phyloP scores from a whole-genome alignment of 768 basidiomycete genomes.

The Neoboletus brunneissimus region DNA sequence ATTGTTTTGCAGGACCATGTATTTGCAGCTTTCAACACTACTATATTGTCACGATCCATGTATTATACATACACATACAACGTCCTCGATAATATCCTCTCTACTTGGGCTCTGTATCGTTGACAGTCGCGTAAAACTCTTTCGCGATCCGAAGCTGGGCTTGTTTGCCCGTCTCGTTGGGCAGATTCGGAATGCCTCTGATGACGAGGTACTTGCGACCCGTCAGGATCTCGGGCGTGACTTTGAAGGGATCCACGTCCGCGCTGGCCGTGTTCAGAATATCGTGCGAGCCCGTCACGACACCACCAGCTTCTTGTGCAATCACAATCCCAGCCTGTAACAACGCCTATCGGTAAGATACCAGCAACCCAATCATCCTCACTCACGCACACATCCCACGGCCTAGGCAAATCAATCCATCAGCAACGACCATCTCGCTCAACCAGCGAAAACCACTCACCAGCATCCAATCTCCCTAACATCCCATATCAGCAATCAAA shows the following conservation, averaged over 20 bases:
- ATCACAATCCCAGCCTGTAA: conserved; percentile 84
- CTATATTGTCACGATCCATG: background rate
- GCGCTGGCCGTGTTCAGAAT: conserved; percentile 38
- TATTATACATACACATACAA: background rate
- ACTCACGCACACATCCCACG: conserved; percentile 84
- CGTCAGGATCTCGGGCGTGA: conserved; percentile 66
- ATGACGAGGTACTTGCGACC: conserved; percentile 83
- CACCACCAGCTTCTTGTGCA: conserved; percentile 82
- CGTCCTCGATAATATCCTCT: background rate
- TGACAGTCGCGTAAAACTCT: conserved; percentile 84
- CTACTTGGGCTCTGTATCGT: conserved; percentile 61
- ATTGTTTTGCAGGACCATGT: background rate
- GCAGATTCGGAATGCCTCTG: conserved; percentile 60
- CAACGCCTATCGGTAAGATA: background rate
- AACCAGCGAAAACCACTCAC: conserved; percentile 33
- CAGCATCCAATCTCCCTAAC: conserved; percentile 78
- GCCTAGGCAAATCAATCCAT: conserved; percentile 33
- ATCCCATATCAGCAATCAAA: background rate
- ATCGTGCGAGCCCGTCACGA: conserved; percentile 68
- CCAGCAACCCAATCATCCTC: background rate
- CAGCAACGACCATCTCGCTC: background rate
- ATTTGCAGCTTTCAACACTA: background rate
- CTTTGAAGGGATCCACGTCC: conserved; percentile 48
- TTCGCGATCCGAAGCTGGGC: conserved; percentile 77
- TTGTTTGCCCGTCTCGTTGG: conserved; percentile 61